Base-by-base conservation (phyloP, 2,329 filamentous ascomycete genomes). In the Didymella lethalis region DNA sequence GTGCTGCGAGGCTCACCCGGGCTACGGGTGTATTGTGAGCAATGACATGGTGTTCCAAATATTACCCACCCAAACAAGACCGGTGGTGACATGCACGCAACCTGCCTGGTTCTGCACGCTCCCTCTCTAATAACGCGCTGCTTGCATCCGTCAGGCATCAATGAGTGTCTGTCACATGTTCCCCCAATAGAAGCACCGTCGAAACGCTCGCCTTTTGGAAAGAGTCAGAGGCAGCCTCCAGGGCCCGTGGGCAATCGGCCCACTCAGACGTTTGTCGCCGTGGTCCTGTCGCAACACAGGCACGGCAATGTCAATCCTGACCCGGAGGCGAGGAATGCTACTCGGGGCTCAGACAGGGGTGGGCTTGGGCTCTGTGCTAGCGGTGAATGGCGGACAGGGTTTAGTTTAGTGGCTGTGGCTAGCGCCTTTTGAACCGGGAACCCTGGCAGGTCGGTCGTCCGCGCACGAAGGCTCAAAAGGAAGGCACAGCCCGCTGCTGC, bases 251-350 rank as follows among this genome's bases (percentile, higher is more conserved):
- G 25, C 14, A 52, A 57, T 63, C 62, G 62, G 52, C 57, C 58
- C 57, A 54, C 55, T 52, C 48, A 62, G 57, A 57, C 54, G 63
- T 64, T 51, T n/a, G 29, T 36, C 18, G 48, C 48, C 26, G 25
- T 59, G 63, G 62, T 65, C 64, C 59, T 61, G 41, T 44, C 25
- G 54, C 47, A 54, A 34, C 54, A 61, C 62, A 68, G 66, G 63
- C 63, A 66, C 49, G 52, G 55, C 57, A n/a, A 65, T 65, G 67
- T 62, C 65, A 12, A 38, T 55, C 34, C 54, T 41, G 70, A 68
- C 68, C 70, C 71, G 64, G 68, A 59, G 64, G 67, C 55, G 63
- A 67, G 72, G 72, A 65, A 64, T 57, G 54, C 48, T 34, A 8
- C 28, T 28, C 25, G 41, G 31, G 32, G 57, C 58, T 57, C 64